Evolutionary conservation across 345 rosid species (phyloP).

Genomic region (Ailanthus altissimus): DNA sequence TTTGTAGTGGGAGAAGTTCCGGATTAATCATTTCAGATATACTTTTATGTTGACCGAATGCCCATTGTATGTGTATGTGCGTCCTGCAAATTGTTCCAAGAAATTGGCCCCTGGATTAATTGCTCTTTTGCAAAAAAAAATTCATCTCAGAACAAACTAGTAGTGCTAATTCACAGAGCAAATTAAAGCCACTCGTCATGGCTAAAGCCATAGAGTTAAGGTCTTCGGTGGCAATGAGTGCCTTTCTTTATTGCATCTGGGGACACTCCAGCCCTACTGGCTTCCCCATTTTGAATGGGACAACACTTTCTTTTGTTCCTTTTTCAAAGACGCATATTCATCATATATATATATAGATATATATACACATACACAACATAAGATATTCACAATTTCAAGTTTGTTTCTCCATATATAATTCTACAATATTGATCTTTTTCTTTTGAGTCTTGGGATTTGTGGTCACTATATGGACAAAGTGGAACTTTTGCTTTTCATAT

Average conservation of each 20-base stretch:
- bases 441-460: slow-evolving; percentile 3
- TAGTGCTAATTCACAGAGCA: slow-evolving; percentile 14
- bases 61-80: neutral
- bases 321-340: neutral
- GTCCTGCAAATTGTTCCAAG: neutral
- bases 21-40: slow-evolving; percentile 16
- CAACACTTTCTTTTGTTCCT: slow-evolving; percentile 10
- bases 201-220: slow-evolving; percentile 21
- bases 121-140: neutral
- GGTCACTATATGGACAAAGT: neutral
- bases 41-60: slow-evolving; percentile 18
- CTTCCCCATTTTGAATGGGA: slow-evolving; percentile 21
- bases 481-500: no score
- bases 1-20: slow-evolving; percentile 13
- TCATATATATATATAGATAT: neutral
- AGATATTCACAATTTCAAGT: neutral
- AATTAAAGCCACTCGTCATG: slow-evolving; percentile 18
- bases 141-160: slow-evolving; percentile 10
- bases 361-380: neutral
- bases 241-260: slow-evolving; percentile 2
- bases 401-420: slow-evolving; percentile 4
- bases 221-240: slow-evolving; percentile 32
- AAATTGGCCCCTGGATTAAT: slow-evolving; percentile 15
- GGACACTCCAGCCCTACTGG: slow-evolving; percentile 12
- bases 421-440: neutral